Conservation (phyloP, 1,284 basidiomycete species). For the Neotropicomus parvogracilis region DNA sequence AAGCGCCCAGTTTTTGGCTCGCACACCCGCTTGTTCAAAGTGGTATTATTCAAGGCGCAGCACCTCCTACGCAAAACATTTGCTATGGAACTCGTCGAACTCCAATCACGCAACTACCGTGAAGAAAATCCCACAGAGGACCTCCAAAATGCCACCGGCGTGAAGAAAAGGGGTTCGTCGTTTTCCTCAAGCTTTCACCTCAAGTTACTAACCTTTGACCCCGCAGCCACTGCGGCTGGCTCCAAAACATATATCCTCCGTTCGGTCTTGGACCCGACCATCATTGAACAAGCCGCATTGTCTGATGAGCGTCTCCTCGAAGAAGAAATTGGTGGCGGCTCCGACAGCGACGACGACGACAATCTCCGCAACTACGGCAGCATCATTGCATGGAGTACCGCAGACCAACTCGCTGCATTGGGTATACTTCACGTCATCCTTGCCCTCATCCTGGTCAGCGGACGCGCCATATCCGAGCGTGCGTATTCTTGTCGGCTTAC, state of each 20-base stretch:
- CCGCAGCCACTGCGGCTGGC: slow-evolving; percentile 48
- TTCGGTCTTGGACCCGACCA: slow-evolving; percentile 50
- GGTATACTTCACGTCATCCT: slow-evolving; percentile 71
- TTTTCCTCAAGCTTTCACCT: background rate
- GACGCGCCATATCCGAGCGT: slow-evolving; percentile 65
- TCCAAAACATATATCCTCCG: slow-evolving; percentile 77
- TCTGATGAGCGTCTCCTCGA: slow-evolving; percentile 55
- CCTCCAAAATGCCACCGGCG: slow-evolving; percentile 46
- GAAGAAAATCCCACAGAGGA: slow-evolving; percentile 48
- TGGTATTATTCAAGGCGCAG: slow-evolving; percentile 58
- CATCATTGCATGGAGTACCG: slow-evolving; percentile 63
- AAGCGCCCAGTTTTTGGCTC: slow-evolving; percentile 52
- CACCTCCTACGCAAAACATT: slow-evolving; percentile 55
- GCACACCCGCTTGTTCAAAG: slow-evolving; percentile 53
- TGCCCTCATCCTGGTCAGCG: slow-evolving; percentile 67
- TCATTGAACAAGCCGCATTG: slow-evolving; percentile 57
- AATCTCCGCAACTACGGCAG: slow-evolving; percentile 51
- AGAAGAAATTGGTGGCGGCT: slow-evolving; percentile 48
- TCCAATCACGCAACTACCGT: slow-evolving; percentile 58
- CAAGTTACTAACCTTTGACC: background rate
- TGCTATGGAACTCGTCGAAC: slow-evolving; percentile 72
- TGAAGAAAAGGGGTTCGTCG: slow-evolving; percentile 50
- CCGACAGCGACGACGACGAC: slow-evolving; percentile 38
- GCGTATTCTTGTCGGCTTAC: slow-evolving; percentile 27
- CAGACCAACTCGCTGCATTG: slow-evolving; percentile 58